Conservation (phyloP, 768 basidiomycete genomes). For the Auricularia sp. region DNA sequence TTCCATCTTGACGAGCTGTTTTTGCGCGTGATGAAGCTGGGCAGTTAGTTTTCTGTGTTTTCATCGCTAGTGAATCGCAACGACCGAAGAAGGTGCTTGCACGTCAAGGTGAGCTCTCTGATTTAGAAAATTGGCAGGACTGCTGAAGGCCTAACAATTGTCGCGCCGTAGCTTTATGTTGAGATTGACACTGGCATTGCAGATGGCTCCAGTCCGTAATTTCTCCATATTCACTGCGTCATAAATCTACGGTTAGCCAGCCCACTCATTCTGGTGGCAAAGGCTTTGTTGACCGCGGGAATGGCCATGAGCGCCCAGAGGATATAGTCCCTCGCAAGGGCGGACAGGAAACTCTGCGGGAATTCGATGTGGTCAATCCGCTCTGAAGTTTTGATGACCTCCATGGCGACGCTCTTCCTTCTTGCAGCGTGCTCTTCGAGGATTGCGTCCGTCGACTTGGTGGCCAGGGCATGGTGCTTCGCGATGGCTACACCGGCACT, state of each 20-base stretch:
- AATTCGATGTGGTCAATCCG: background rate
- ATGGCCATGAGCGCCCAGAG: background rate
- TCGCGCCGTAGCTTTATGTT: too few species aligned
- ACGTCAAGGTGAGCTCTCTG: too few species aligned
- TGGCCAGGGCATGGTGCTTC: background rate
- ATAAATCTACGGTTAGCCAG: background rate
- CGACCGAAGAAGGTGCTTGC: too few species aligned
- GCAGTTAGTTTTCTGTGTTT: constrained; percentile 27
- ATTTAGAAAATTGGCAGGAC: too few species aligned
- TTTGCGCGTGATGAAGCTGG: constrained; percentile 31
- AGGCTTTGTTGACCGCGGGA: background rate
- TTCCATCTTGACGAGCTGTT: background rate
- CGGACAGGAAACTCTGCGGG: background rate
- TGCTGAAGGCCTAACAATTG: too few species aligned
- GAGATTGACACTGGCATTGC: too few species aligned
- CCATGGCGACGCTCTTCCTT: background rate
- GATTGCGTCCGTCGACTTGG: background rate
- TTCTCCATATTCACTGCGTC: too few species aligned
- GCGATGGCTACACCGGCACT: background rate
- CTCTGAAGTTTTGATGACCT: background rate
- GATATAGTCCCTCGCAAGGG: background rate
- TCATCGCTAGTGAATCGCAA: too few species aligned
- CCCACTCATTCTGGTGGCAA: background rate
- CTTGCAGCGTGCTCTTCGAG: background rate
- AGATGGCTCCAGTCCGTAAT: too few species aligned